These are phyloP conservation scores for Xylariaceae sp. DNA, from an alignment of 2,329 filamentous ascomycete genomes.

Conservation along the genomic window DNA sequence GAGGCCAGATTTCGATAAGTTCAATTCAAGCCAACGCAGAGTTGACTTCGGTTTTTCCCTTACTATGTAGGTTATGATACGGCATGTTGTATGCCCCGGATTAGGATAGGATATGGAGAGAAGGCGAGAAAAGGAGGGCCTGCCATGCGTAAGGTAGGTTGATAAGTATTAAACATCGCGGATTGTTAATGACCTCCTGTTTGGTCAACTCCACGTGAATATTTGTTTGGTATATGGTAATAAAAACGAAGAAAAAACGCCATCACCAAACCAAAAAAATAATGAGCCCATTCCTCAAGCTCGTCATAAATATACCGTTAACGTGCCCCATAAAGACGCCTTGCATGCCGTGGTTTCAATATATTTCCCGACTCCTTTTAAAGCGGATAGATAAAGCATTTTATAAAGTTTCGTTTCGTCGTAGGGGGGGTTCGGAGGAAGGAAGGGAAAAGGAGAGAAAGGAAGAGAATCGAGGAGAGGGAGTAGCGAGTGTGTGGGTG, in stretches of 20 bases:
- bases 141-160: background rate
- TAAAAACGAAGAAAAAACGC: background rate
- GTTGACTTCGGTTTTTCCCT: background rate
- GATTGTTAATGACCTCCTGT: background rate
- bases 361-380: background rate
- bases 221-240: background rate
- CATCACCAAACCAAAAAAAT: background rate
- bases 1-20: background rate
- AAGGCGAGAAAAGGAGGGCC: background rate
- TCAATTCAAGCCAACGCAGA: background rate
- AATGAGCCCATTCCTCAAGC: background rate
- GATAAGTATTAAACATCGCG: background rate
- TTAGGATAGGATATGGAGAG: background rate
- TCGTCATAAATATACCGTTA: background rate
- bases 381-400: background rate
- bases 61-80: background rate
- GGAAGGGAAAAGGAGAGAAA: too few relatives aligned
- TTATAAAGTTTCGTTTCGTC: constrained; percentile 11
- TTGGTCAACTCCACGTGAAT: background rate
- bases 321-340: background rate
- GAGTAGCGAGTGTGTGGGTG: too few relatives aligned
- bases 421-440: background rate
- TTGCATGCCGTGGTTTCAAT: background rate
- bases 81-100: background rate
- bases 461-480: too few relatives aligned